Base-by-base conservation (phyloP, 768 basidiomycete genomes). In the Lactarius sanguifluus region DNA sequence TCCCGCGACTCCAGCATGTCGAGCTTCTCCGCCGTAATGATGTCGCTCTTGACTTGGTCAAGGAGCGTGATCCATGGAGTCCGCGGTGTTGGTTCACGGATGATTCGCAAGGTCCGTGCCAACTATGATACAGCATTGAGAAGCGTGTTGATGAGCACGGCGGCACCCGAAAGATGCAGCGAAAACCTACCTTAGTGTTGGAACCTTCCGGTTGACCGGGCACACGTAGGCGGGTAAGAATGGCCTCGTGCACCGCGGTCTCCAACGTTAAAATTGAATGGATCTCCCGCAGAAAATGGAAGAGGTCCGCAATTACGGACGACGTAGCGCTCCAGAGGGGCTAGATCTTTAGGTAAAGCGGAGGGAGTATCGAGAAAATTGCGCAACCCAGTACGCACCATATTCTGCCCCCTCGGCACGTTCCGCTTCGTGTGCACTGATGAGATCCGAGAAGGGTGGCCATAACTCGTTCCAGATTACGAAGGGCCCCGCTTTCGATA, bases 391-490 rank as follows among this genome's bases (percentile, higher is more conserved):
- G 58, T 12, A 56, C 74, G 56, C 56, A 78, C 77, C 54, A 70
- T 67, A 38, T 69, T 70, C 36, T 71, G 73, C 34, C 81, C 81
- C 40, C 77, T 76, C 59, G 79, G 79, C 18, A 76, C 76, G 64
- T 86, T 86, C 85, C 4, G 70, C 73, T 69, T 86, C 84, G 45
- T 89, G 78, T 1, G 80, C 77, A 47, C 76, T 71, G 16, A 87
- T 71, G 41, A 89, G 77, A 15, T 75, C 75, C 69, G 87, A 87
- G 63, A 89, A 90, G 1, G 86, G 81, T 2, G 88, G 84, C 90
- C 89, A 92, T 9, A 92, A 73, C 70, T 90, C 87, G 71, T 89
- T 90, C 90, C 90, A 92, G 12, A 91, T 80, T 50, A 75, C 76
- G 47, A 78, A 75, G 25, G 81, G 73, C 20, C 76, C 65, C 13